These are phyloP conservation scores for Nidula niveotomentosa DNA, from an alignment of 1,284 basidiomycete species.

Conservation along the genomic window DNA sequence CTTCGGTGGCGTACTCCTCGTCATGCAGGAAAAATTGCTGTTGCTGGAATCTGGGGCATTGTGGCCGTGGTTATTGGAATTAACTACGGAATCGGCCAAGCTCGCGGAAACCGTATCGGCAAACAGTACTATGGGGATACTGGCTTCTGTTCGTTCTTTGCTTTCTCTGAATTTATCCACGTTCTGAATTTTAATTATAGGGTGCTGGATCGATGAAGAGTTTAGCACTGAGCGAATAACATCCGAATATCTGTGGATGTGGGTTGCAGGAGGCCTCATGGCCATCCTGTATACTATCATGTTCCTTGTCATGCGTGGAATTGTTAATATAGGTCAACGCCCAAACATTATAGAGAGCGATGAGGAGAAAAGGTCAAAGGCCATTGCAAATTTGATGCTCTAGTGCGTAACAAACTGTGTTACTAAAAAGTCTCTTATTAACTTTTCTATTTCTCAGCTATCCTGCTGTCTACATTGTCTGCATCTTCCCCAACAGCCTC, in stretches of 20 bases:
- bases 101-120: constrained; percentile 6
- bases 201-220: constrained; percentile 47
- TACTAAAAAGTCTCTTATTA: not conserved
- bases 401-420: constrained; percentile 34
- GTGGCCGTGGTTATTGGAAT: constrained; percentile 36
- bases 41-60: constrained; percentile 35
- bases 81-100: constrained; percentile 23
- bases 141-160: constrained; percentile 31
- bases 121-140: constrained; percentile 38
- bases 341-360: constrained; percentile 12
- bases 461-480: constrained; percentile 33
- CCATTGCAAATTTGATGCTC: constrained; percentile 47
- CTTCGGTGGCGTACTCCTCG: constrained; percentile 30
- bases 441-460: constrained; percentile 19
- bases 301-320: constrained; percentile 35
- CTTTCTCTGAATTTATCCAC: not conserved
- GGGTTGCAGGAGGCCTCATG: constrained; percentile 34
- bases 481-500: constrained; percentile 45
- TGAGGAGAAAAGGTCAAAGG: constrained; percentile 19
- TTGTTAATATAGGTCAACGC: constrained; percentile 18
- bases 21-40: constrained; percentile 23
- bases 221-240: constrained; percentile 40
- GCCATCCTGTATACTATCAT: constrained; percentile 21
- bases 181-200: constrained; percentile 20
- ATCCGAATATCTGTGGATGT: constrained; percentile 55